Percentiles rank a stretch among this genome's conserved stretches.
These are phyloP conservation scores for Mayamaea pseudoterrestris DNA, from an alignment of 108 stramenopile species.

Conservation along the genomic window DNA sequence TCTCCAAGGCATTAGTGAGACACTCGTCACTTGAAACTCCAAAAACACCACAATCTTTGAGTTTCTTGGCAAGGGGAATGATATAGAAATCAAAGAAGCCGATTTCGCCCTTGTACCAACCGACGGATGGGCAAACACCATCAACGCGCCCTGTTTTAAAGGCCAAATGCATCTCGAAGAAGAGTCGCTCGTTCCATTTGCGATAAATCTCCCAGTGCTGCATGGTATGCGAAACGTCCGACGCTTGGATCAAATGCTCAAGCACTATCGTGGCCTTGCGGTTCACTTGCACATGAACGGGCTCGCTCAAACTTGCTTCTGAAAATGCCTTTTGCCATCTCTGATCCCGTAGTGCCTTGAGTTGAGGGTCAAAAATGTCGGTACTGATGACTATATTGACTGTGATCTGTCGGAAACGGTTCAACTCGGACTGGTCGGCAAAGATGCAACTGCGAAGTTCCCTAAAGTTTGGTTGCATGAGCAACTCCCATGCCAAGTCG, in stretches of 20 bases:
- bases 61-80: conserved; percentile 13
- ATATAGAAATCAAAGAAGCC: conserved; percentile 12
- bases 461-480: neutral
- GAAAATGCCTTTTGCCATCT: conserved; percentile 9
- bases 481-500: conserved; percentile 8
- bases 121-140: conserved; percentile 5
- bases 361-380: conserved; percentile 9
- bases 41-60: conserved; percentile 25
- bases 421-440: conserved; percentile 2
- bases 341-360: conserved; percentile 1
- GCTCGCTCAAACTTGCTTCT: neutral
- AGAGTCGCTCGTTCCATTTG: conserved; percentile 12
- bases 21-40: conserved; percentile 14
- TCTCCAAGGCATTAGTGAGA: conserved; percentile 14
- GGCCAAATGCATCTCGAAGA: conserved; percentile 5
- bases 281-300: neutral
- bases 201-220: conserved; percentile 10
- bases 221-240: conserved; percentile 6
- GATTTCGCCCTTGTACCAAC: conserved; percentile 20
- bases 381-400: conserved; percentile 9
- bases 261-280: conserved; percentile 8
- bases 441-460: conserved; percentile 5
- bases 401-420: conserved; percentile 8
- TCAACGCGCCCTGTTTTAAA: conserved; percentile 2
- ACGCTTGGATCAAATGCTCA: conserved; percentile 6